Conservation (phyloP, 345 rosid genomes). For the Psidium friedrichsthalianum region DNA sequence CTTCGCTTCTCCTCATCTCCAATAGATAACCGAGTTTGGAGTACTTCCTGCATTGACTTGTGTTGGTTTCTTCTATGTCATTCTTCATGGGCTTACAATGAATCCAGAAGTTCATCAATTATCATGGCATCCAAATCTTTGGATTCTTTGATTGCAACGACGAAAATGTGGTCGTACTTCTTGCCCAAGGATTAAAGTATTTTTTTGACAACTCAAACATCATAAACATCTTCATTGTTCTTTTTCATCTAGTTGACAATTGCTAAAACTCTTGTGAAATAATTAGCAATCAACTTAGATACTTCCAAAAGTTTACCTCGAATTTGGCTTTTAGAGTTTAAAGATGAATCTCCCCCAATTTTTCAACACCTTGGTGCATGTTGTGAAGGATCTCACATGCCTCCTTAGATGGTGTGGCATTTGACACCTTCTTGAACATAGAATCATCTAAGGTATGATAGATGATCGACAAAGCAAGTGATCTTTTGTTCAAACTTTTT, state of each 20-base stretch:
- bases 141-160: too few species aligned
- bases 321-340: slow-evolving; percentile 1
- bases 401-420: neutral
- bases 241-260: too few species aligned
- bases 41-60: neutral
- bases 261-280: neutral
- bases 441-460: slow-evolving; percentile 1
- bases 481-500: neutral
- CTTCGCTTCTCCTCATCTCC: neutral
- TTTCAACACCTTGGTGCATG: neutral
- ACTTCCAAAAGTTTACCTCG: too few species aligned
- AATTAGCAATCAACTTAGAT: neutral
- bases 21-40: neutral
- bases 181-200: too few species aligned
- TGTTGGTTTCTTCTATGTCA: neutral
- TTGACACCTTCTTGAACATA: neutral
- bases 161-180: too few species aligned
- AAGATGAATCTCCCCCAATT: neutral
- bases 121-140: too few species aligned
- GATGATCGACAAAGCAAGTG: neutral
- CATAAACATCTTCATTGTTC: too few species aligned
- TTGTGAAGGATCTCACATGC: neutral
- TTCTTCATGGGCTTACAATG: neutral
- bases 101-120: too few species aligned
- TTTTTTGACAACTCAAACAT: too few species aligned